phyloP scores from a whole-genome alignment of 2,329 filamentous ascomycete species.

The Aspergillus pseudoterreus region DNA sequence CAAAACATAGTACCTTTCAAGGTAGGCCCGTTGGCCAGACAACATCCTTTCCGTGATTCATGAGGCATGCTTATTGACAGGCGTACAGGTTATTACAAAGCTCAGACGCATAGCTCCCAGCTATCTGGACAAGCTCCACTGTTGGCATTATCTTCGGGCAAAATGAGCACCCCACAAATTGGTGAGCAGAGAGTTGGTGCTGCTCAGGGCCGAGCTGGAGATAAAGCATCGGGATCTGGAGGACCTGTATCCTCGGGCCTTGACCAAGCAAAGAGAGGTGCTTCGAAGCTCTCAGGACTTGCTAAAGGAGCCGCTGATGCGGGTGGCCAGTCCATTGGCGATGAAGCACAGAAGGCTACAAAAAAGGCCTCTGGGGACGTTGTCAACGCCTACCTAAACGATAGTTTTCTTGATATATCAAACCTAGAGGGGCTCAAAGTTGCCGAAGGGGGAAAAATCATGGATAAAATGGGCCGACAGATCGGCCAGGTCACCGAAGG shows the following conservation, averaged over 20 bases:
- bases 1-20: too few relatives aligned
- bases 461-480: constrained; percentile 31
- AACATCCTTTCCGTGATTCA: too few relatives aligned
- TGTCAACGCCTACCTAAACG: not conserved
- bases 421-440: constrained; percentile 39
- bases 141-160: not conserved
- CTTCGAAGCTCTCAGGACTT: not conserved
- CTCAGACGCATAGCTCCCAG: too few relatives aligned
- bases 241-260: not conserved
- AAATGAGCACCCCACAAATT: not conserved
- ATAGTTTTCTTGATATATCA: constrained; percentile 25
- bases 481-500: constrained; percentile 41
- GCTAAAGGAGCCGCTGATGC: not conserved
- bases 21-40: too few relatives aligned
- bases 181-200: not conserved
- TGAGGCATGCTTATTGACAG: too few relatives aligned
- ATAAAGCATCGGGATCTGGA: not conserved
- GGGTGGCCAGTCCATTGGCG: not conserved
- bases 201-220: not conserved
- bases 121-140: too few relatives aligned
- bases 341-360: not conserved
- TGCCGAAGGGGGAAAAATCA: constrained; percentile 35
- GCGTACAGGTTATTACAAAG: too few relatives aligned
- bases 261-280: not conserved
- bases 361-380: not conserved